phyloP scores from a whole-genome alignment of 2,329 filamentous ascomycete genomes.

The Shiraia sp. region DNA sequence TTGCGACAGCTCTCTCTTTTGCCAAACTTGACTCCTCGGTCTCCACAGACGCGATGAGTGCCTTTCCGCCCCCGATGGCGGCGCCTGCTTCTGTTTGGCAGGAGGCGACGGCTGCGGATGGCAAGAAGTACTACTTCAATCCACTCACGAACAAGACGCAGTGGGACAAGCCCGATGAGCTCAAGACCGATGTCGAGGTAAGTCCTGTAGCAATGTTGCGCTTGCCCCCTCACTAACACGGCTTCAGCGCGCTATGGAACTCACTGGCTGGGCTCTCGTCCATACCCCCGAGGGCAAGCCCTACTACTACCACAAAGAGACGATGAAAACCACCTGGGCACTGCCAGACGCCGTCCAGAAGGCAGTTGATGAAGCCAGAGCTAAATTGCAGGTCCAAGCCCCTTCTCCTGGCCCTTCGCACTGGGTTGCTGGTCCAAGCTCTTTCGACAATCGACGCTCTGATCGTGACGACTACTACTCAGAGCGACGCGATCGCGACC shows the following conservation, averaged over 20 bases:
- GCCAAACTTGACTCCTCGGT: no score
- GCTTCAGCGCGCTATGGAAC: conserved; percentile 72
- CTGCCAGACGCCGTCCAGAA: conserved; percentile 75
- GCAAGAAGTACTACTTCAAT: conserved; percentile 91
- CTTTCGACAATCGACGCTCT: conserved; percentile 42
- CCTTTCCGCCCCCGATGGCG: conserved; percentile 54
- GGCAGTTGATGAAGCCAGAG: conserved; percentile 77
- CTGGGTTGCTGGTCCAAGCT: conserved; percentile 33
- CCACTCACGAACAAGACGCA: conserved; percentile 80
- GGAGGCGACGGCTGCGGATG: conserved; percentile 79
- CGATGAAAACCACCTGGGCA: conserved; percentile 91
- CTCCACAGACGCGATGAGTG: conserved; percentile 66
- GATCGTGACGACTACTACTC: conserved; percentile 26
- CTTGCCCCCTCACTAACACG: conserved; percentile 11
- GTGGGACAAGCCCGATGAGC: conserved; percentile 91
- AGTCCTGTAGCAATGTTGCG: conserved; percentile 18
- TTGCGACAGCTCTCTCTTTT: conserved; percentile 3
- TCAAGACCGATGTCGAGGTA: conserved; percentile 84
- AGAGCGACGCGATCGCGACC: conserved; percentile 22
- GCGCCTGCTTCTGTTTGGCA: conserved; percentile 64
- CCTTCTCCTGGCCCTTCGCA: conserved; percentile 56
- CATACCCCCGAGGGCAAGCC: conserved; percentile 77
- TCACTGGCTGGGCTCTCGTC: conserved; percentile 90
- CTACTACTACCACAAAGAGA: conserved; percentile 93
- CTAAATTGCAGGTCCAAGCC: conserved; percentile 46